Evolutionary conservation across 495 filamentous ascomycete species (phyloP).

Genomic region (Xylaria intraflava): DNA sequence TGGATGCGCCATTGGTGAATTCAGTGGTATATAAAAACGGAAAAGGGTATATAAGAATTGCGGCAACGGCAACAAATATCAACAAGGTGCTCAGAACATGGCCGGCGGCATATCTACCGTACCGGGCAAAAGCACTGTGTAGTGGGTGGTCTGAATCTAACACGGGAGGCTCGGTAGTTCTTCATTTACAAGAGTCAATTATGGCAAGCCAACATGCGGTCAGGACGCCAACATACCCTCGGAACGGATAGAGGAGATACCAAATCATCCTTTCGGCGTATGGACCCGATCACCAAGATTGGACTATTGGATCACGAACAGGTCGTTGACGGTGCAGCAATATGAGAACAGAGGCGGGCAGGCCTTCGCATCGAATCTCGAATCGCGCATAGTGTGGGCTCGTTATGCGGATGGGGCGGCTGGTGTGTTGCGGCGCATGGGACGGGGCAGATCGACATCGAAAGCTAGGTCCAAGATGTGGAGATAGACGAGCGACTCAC

Average conservation of each 20-base stretch:
- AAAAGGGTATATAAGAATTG: conserved; percentile 59
- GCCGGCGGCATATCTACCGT: conserved; percentile 57
- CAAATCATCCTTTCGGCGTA: conserved; percentile 42
- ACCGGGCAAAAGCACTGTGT: conserved; percentile 51
- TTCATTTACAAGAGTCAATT: conserved; percentile 25
- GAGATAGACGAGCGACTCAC: conserved; percentile 9
- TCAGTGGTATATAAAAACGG: conserved; percentile 60
- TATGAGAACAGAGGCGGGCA: conserved; percentile 15
- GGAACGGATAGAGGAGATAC: conserved; percentile 59
- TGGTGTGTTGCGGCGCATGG: conserved; percentile 8
- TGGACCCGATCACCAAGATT: conserved; percentile 4
- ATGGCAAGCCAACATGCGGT: conserved; percentile 7
- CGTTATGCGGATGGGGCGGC: neutral
- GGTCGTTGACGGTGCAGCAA: neutral
- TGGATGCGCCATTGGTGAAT: conserved; percentile 51
- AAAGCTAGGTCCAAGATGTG: conserved; percentile 1
- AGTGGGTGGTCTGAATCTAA: conserved; percentile 55
- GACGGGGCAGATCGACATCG: conserved; percentile 11
- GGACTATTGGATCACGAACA: conserved; percentile 12
- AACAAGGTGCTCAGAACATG: conserved; percentile 61
- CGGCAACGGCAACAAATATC: conserved; percentile 54
- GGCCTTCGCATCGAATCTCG: conserved; percentile 20
- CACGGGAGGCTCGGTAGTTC: conserved; percentile 57
- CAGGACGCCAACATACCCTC: conserved; percentile 43
- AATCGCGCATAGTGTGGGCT: conserved; percentile 21